Evolutionary conservation across 257 asterid genomes (phyloP), one percentile per base, ranked within the genome.

Genomic region (Lithospermum erythrorhizon): DNA sequence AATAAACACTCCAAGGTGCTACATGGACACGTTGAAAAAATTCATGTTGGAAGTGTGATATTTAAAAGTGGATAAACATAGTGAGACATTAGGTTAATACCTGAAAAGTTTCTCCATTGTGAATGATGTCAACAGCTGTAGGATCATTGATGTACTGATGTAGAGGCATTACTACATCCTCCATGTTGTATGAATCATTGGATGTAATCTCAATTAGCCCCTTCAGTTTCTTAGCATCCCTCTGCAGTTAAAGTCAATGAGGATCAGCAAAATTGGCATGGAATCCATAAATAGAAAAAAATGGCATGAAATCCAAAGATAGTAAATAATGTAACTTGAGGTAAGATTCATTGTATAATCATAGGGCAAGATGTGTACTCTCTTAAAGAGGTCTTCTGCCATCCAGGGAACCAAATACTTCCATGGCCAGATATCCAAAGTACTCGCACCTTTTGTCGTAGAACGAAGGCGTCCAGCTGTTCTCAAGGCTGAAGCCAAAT

Each of bases 341-440:
- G 41, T 58, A 64, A 57, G 57, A 64, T 65, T 17, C 27, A 35
- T 48, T 57, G 19, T 53, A 68, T 4, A 57, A 51, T 11, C 68
- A 74, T 51, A 66, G 58, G 22, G 21, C 61, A 74, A 68, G 72
- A 67, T 71, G 65, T 88, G 55, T 89, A 93, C 99, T 71, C 97
- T 86, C 73, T 90, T 86, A 80, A 89, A 93, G 61, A 93, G 76
- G 73, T 93, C 99, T 81, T 89, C 94, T 73, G 94, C 84, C 95
- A 93, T 93, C 96, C 97, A 89, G 57, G 99, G 99, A 76, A 93
- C 97, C 82, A 93, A 75, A 76, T 84, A 86, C 72, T 84, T 93
- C 99, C 99, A 93, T 14, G 99, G 99, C 99, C 99, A 93, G 72
- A 93, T 89, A 61, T 89, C 95, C 68, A 93, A 81, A 27, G 99